Base-by-base conservation (phyloP, 2,329 filamentous ascomycete species). In the Colletotrichum orbiculare region DNA sequence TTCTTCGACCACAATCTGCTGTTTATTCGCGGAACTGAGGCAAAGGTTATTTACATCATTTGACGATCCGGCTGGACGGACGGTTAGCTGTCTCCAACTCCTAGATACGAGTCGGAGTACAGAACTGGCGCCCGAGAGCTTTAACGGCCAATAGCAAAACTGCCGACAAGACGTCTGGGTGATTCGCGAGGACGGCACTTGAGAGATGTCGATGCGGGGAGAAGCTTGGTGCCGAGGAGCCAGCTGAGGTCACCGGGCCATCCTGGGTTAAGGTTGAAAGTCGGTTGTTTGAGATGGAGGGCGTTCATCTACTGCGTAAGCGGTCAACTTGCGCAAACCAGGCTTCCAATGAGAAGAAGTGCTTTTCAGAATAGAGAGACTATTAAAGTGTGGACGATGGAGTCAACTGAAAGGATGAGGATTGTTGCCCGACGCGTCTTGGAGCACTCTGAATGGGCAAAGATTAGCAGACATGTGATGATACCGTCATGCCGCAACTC, bases 121-220 rank as follows among this genome's bases (percentile, higher is more conserved):
- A 54, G 17, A 61, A 61, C 9, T 60, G 50, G 42, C 39, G 5
- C 17, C 62, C 50, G 56, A 56, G 52, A 53, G 11, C 34, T 37
- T 59, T 17, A 50, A 54, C 11, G 33, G 42, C 57, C 46, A 61
- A 55, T 61, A 11, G 15, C 38, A 52, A 34, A 65, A 61, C 57
- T 61, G 57, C 50, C 50, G 45, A 65, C n/a, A 13, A n/a, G n/a
- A 8, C 43, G 11, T 33, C 9, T n/a, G 33, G 35, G 57, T 38
- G 45, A 52, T 45, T 25, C 25, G 25, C 25, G 25, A 5, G 46
- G 62, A 38, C 34, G 56, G 34, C 11, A 13, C 17, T 35, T 10
- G 41, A 37, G 39, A 37, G 15, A 45, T 33, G 50, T 35, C 34
- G 35, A 60, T 54, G 56, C 50, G 62, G 60, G 56, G 50, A 65